Base-by-base conservation (phyloP, 2,329 filamentous ascomycete species). In the Aspergillus brunneoviolaceus region DNA sequence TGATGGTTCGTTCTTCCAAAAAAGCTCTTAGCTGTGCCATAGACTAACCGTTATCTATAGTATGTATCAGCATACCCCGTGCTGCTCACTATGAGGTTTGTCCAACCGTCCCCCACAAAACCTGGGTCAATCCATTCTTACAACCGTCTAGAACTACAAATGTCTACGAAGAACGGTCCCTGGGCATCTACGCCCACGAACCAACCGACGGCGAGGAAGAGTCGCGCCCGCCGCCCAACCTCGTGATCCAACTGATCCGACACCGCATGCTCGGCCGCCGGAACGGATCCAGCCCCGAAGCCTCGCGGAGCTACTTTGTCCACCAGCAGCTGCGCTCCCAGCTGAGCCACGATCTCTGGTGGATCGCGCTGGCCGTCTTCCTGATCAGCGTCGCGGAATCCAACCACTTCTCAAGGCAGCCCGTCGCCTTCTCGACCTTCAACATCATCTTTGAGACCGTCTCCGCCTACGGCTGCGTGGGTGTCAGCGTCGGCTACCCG, bases 131-230 rank as follows among this genome's bases (percentile, higher is more conserved):
- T 16, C n/a, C 5, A 11, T 63, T 65, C 14, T 50, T 64, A 48
- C 48, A 3, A 10, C 21, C 4, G 9, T 4, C 33, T 25, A 83
- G 88, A 29, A 85, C 87, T 69, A 88, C 87, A 45, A 90, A 90
- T 68, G 85, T 89, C 31, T 91, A 91, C 69, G 88, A 90, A 70
- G 87, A 91, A 67, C 80, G 86, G 6, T 87, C 85, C 0, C 77
- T 90, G 1, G 87, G 87, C 0, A 73, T 76, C 27, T 76, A 74
- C 58, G 72, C 74, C 42, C 68, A 74, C 11, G 74, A 79, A 49
- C 61, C 69, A 47, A 52, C 59, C 5, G 51, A 61, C 21, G 63
- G 67, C 12, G 63, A 64, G 6, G 61, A 63, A 23, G 59, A 65
- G 19, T 62, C 61, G 11, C 66, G 63, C 23, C 59, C 57, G n/a